A percentile compares a stretch with the other conserved stretches of the same genome.
Conservation (phyloP, 306 rosid species). For the Rosa lucieae region DNA sequence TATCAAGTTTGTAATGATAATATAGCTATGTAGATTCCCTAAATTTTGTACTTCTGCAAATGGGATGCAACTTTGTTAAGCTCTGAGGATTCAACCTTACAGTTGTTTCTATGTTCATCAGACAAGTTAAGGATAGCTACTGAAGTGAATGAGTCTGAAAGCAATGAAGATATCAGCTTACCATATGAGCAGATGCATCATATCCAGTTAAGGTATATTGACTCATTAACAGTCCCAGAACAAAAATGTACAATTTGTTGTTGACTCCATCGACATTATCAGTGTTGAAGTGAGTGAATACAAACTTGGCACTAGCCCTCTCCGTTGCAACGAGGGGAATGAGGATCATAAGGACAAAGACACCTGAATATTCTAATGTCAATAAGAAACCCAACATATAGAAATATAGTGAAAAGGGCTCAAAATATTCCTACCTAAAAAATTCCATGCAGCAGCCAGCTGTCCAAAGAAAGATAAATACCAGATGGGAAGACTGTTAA, state of each 20-base stretch:
- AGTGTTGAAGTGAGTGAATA: slow-evolving; percentile 89
- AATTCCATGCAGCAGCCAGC: slow-evolving; percentile 85
- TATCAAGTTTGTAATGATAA: neutral
- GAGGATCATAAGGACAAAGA: slow-evolving; percentile 78
- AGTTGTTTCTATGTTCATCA: neutral
- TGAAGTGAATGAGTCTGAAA: slow-evolving; percentile 14
- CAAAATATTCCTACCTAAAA: slow-evolving; percentile 53
- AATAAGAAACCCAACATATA: slow-evolving; percentile 25
- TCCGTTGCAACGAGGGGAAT: slow-evolving; percentile 78
- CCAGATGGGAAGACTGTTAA: slow-evolving; percentile 81
- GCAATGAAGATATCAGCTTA: slow-evolving; percentile 26
- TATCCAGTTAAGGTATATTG: slow-evolving; percentile 87
- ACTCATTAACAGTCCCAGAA: slow-evolving; percentile 90
- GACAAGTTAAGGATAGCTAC: slow-evolving; percentile 14
- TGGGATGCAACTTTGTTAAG: neutral
- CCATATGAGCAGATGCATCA: slow-evolving; percentile 99
- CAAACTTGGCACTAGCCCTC: slow-evolving; percentile 79
- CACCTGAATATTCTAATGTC: slow-evolving; percentile 50
- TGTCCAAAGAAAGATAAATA: slow-evolving; percentile 85
- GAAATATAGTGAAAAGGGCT: slow-evolving; percentile 6
- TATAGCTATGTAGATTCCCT: neutral
- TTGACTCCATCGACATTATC: slow-evolving; percentile 74
- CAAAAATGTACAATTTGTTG: slow-evolving; percentile 71
- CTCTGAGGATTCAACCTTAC: neutral
- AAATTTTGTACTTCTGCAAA: neutral